These are phyloP conservation scores for Tetrastigma voinierianum DNA, from an alignment of 164 flowering plant species.

Conservation along the genomic window DNA sequence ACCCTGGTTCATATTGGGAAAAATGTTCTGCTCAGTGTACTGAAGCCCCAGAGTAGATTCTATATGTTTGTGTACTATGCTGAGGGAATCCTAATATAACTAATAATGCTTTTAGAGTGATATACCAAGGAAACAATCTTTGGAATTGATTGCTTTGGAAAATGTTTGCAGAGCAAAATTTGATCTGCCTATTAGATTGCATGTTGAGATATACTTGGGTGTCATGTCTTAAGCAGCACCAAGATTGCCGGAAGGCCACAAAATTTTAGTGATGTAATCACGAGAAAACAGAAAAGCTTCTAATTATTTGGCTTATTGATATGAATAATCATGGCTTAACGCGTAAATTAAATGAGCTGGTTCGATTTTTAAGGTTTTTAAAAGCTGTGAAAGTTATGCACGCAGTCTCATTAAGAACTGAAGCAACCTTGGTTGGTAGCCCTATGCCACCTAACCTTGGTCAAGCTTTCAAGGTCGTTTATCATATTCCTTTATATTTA, in stretches of 20 bases:
- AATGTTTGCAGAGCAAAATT: not conserved
- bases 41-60: not conserved
- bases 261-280: not conserved
- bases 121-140: not conserved
- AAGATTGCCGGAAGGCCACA: no score
- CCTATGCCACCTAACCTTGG: constrained; percentile 73
- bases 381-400: constrained; percentile 98
- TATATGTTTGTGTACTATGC: not conserved
- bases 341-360: not conserved
- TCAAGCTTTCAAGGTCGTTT: constrained; percentile 72
- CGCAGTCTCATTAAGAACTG: constrained; percentile 88
- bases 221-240: not conserved
- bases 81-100: not conserved
- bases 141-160: not conserved
- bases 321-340: no score
- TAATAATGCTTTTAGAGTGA: not conserved
- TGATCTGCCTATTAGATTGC: not conserved
- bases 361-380: constrained; percentile 59
- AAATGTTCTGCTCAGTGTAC: not conserved
- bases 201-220: not conserved
- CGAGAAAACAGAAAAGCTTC: not conserved
- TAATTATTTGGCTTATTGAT: not conserved
- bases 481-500: not conserved
- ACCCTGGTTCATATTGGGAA: not conserved
- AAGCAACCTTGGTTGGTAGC: constrained; percentile 65